Percentiles rank a stretch among this genome's conserved stretches.
phyloP scores from a whole-genome alignment of 495 filamentous ascomycete species.

The Thermothielavioides terrestris region DNA sequence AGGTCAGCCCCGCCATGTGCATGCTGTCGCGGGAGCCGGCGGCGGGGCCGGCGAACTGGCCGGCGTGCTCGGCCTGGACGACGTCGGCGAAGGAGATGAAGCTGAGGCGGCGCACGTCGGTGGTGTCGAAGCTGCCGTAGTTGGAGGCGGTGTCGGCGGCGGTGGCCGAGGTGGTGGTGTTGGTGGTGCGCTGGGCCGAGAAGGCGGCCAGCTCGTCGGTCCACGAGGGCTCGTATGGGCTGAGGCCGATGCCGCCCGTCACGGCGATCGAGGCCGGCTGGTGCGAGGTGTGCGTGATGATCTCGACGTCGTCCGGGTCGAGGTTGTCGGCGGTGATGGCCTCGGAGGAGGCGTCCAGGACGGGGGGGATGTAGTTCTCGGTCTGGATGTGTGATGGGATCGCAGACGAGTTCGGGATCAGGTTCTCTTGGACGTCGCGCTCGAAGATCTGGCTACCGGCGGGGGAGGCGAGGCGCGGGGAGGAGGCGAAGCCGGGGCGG shows the following conservation, averaged over 20 bases:
- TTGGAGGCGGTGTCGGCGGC: constrained; percentile 52
- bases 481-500: constrained; percentile 42
- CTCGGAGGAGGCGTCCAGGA: constrained; percentile 77
- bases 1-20: constrained; percentile 49
- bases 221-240: constrained; percentile 32
- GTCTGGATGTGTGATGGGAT: constrained; percentile 84
- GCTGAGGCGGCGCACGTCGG: constrained; percentile 71
- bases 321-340: constrained; percentile 76
- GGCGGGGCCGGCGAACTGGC: neutral
- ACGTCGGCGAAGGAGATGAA: constrained; percentile 96
- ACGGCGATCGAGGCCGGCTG: constrained; percentile 63
- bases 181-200: constrained; percentile 2
- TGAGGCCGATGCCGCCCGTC: constrained; percentile 41
- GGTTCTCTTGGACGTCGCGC: constrained; percentile 78
- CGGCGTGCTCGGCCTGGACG: constrained; percentile 71
- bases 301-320: constrained; percentile 76
- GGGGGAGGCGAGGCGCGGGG: constrained; percentile 53
- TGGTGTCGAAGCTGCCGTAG: constrained; percentile 62
- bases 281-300: constrained; percentile 73
- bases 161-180: neutral
- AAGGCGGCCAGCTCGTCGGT: constrained; percentile 49
- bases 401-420: constrained; percentile 58
- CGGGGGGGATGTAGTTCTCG: constrained; percentile 86
- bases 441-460: constrained; percentile 85
- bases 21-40: constrained; percentile 50